Evolutionary conservation across 2,329 filamentous ascomycete species (phyloP).

Genomic region (Claviceps africana): DNA sequence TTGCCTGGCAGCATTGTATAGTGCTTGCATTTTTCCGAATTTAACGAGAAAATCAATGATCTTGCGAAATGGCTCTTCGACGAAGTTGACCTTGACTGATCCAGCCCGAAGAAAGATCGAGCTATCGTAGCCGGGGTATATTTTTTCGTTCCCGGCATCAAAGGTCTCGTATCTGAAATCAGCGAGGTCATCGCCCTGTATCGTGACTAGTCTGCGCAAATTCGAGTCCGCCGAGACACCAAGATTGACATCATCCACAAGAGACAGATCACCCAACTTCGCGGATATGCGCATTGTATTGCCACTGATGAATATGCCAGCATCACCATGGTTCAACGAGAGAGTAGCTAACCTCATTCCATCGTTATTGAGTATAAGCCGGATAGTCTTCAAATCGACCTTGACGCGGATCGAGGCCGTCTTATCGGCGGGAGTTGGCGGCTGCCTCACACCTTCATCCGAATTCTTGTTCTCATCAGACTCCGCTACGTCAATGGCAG

Average conservation of each 20-base stretch:
- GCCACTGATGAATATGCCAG: conserved; percentile 75
- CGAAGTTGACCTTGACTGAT: conserved; percentile 91
- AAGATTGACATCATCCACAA: conserved; percentile 88
- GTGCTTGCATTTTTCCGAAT: conserved; percentile 98
- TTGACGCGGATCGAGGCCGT: conserved; percentile 81
- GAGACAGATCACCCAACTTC: conserved; percentile 70
- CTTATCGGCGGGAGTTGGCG: conserved; percentile 21
- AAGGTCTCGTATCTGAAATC: conserved; percentile 98
- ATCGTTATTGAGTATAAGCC: conserved; percentile 92
- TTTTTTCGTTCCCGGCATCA: conserved; percentile 51
- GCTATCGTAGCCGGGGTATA: conserved; percentile 89
- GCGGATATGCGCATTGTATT: conserved; percentile 80
- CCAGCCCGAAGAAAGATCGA: conserved; percentile 82
- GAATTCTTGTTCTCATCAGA: conserved; percentile 17
- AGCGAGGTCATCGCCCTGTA: conserved; percentile 87
- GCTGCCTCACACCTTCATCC: conserved; percentile 20
- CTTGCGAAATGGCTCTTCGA: conserved; percentile 94
- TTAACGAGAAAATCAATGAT: conserved; percentile 97
- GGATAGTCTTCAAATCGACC: conserved; percentile 83
- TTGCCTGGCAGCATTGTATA: conserved; percentile 93
- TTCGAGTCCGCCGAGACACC: conserved; percentile 71
- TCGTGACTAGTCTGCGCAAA: conserved; percentile 77
- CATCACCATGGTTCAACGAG: conserved; percentile 81
- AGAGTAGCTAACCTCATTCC: conserved; percentile 87
- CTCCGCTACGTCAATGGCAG: conserved; percentile 21